Conservation (phyloP, 495 filamentous ascomycete genomes). For the Tuber calosporum region DNA sequence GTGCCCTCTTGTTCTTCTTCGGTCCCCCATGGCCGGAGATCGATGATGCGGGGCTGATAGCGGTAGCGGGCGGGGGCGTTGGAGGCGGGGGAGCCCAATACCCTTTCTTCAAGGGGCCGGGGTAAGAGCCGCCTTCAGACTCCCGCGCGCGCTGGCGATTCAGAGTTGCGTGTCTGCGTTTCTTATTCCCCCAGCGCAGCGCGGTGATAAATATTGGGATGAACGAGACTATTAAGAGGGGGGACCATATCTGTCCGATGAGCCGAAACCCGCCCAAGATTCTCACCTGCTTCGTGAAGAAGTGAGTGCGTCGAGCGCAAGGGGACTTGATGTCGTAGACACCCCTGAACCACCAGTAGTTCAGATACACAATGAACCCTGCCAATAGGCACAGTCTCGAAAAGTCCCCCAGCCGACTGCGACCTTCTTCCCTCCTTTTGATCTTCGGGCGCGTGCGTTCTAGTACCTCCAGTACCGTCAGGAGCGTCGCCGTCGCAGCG, state of each 20-base stretch:
- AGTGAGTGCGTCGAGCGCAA: background rate
- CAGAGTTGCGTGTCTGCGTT: background rate
- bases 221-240: background rate
- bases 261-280: background rate
- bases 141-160: background rate
- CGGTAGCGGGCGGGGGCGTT: background rate
- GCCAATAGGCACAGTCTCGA: background rate
- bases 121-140: background rate
- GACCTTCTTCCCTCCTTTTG: background rate
- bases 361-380: background rate
- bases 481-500: background rate
- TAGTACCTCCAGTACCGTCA: background rate
- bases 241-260: slow-evolving; percentile 2
- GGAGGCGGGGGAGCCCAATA: background rate
- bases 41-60: background rate
- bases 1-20: background rate
- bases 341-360: background rate
- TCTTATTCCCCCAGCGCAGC: background rate
- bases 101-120: background rate
- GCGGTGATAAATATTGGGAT: background rate
- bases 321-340: slow-evolving; percentile 1
- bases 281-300: background rate
- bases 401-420: background rate
- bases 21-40: background rate
- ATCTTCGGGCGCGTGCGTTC: background rate